Evolutionary conservation across 495 filamentous ascomycete species (phyloP).

Genomic region (Talaromyces stipitatus): DNA sequence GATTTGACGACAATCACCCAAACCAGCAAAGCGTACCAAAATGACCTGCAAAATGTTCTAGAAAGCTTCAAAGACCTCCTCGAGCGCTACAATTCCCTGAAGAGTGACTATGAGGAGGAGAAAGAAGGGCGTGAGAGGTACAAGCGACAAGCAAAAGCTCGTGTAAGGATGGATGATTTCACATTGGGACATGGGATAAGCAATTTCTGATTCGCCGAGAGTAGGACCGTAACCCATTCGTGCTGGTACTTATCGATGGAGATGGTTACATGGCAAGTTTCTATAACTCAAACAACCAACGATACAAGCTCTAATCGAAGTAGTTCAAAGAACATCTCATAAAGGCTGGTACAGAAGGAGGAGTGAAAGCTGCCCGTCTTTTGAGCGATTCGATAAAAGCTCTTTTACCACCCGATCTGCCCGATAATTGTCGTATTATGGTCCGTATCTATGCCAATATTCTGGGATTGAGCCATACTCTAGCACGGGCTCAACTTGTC

Average conservation of each 20-base stretch:
- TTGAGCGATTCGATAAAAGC: slow-evolving; percentile 44
- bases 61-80: slow-evolving; percentile 34
- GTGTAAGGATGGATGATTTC: slow-evolving; percentile 19
- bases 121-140: slow-evolving; percentile 45
- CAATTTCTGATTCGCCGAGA: no score
- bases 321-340: slow-evolving; percentile 51
- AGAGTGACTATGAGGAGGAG: slow-evolving; percentile 51
- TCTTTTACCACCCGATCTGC: slow-evolving; percentile 33
- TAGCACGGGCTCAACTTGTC: slow-evolving; percentile 39
- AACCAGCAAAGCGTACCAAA: slow-evolving; percentile 27
- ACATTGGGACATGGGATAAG: no score
- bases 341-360: slow-evolving; percentile 45
- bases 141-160: slow-evolving; percentile 43
- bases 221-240: slow-evolving; percentile 54
- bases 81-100: slow-evolving; percentile 42
- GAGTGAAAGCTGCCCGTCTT: slow-evolving; percentile 45
- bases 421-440: slow-evolving; percentile 49
- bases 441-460: slow-evolving; percentile 56
- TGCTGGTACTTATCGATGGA: slow-evolving; percentile 53
- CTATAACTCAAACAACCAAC: not conserved
- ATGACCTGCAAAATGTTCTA: slow-evolving; percentile 28
- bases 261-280: slow-evolving; percentile 45
- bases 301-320: not conserved
- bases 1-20: slow-evolving; percentile 19
- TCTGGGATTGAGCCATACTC: slow-evolving; percentile 40